phyloP scores from a whole-genome alignment of 108 stramenopile genomes.

The Fistulifera pelliculosa region DNA sequence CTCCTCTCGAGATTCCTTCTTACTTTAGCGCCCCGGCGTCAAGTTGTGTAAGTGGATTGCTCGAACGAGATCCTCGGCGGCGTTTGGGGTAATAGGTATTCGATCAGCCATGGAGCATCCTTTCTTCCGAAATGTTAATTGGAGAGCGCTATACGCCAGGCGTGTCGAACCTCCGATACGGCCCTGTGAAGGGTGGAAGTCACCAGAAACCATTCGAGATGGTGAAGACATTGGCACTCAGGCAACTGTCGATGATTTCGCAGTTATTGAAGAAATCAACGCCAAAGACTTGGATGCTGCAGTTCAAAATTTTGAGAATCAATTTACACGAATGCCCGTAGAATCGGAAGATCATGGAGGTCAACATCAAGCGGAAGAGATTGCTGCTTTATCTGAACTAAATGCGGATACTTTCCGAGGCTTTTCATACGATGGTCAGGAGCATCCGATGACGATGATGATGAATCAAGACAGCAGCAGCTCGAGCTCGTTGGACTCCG shows the following conservation, averaged over 20 bases:
- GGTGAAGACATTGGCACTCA: conserved; percentile 4
- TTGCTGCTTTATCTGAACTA: conserved; percentile 44
- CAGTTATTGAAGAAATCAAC: conserved; percentile 17
- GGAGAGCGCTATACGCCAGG: conserved; percentile 59
- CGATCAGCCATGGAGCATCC: conserved; percentile 79
- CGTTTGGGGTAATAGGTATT: conserved; percentile 67
- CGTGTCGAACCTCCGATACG: conserved; percentile 75
- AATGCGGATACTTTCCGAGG: conserved; percentile 76
- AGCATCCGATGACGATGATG: background rate
- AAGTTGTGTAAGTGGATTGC: conserved; percentile 52
- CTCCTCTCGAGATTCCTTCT: conserved; percentile 73
- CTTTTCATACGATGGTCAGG: conserved; percentile 72
- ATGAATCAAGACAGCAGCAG: conserved; percentile 12
- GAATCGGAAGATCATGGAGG: conserved; percentile 60
- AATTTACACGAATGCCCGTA: conserved; percentile 77
- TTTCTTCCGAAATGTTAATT: conserved; percentile 73
- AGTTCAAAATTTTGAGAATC: conserved; percentile 82
- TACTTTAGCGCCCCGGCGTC: conserved; percentile 51
- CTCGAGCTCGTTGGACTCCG: conserved; percentile 7
- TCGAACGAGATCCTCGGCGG: conserved; percentile 70
- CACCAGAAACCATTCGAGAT: conserved; percentile 19
- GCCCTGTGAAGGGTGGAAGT: conserved; percentile 85
- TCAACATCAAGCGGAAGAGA: conserved; percentile 31
- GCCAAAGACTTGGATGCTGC: conserved; percentile 61
- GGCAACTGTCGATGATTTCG: conserved; percentile 8